Evolutionary conservation across 352 stramenopile species (phyloP), one percentile per base, ranked within the genome.

Genomic region (Globisporangium megalacanthum): DNA sequence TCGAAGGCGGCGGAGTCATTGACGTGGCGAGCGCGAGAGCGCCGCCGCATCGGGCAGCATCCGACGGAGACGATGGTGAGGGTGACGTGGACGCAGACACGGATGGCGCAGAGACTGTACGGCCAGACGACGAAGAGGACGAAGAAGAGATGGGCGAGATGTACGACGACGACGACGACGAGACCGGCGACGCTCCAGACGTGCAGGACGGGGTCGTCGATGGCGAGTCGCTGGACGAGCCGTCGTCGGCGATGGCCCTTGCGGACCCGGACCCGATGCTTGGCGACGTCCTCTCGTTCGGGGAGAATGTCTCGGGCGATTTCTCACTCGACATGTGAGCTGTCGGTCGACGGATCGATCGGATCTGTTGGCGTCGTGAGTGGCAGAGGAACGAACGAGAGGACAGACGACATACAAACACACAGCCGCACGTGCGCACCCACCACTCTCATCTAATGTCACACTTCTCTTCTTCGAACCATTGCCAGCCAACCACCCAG

Each of bases 1-100:
- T 94, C 67, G 85, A 92, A 57, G 83, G 77, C 45, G 75, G 85
- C 20, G 85, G 88, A 46, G 81, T 94, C 36, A 92, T 94, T 59
- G 79, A 92, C 62, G 69, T 94, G 44, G 82, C 67, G 45, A 62
- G n/a, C 52, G 62, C 31, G 55, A 56, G 49, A 60, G 70, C 29
- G 48, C 51, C 37, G 68, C 36, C 25, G 46, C 53, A 46, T 61
- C 35, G 11, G 37, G 51, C 20, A 39, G 58, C 39, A 52, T 45
- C 14, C 6, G 61, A 65, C 44, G 74, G 54, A 14, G 37, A 61
- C 13, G 50, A 58, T 20, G 61, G 49, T 5, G 58, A 61, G 8
- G 58, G 63, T 1, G 67, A 74, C n/a, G 54, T 31, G 42, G 61
- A 56, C n/a, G 60, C 31, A 4, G 76, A 76, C 49, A 54, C 60